Conservation (phyloP, 805 yeast genomes). For the Yarrowia alimentaria region DNA sequence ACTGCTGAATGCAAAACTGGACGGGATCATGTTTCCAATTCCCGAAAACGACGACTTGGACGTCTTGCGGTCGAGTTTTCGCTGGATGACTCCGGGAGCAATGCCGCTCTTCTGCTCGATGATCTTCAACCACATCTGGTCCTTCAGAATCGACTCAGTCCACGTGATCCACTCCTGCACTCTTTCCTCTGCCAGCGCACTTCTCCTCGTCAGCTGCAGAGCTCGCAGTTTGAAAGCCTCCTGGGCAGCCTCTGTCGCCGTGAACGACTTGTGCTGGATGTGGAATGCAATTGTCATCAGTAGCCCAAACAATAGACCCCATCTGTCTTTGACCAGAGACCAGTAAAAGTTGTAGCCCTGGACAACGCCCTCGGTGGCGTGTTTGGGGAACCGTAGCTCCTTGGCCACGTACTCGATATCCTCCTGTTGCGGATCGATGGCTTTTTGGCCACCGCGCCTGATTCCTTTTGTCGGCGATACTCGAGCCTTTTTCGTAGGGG, state of each 20-base stretch:
- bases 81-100: conserved; percentile 28
- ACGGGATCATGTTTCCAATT: conserved; percentile 35
- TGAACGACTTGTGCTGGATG: conserved; percentile 23
- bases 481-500: conserved; percentile 13
- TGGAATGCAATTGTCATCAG: conserved; percentile 28
- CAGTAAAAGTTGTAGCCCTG: conserved; percentile 36
- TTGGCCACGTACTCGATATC: conserved; percentile 31
- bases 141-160: conserved; percentile 39
- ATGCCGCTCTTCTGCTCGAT: conserved; percentile 33
- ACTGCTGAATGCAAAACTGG: conserved; percentile 30
- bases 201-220: conserved; percentile 14
- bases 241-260: neutral
- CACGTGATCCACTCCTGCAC: conserved; percentile 40
- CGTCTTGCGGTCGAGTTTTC: conserved; percentile 22
- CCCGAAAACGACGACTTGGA: conserved; percentile 31
- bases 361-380: conserved; percentile 33
- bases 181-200: conserved; percentile 26
- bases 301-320: conserved; percentile 41
- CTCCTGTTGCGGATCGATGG: conserved; percentile 31
- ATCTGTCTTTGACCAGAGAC: conserved; percentile 39
- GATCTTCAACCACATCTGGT: conserved; percentile 39
- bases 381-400: conserved; percentile 30
- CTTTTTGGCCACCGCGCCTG: conserved; percentile 31
- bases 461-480: conserved; percentile 14
- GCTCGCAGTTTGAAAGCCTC: conserved; percentile 26